phyloP scores from a whole-genome alignment of 208 protist species.

The Polymyxa betae region DNA sequence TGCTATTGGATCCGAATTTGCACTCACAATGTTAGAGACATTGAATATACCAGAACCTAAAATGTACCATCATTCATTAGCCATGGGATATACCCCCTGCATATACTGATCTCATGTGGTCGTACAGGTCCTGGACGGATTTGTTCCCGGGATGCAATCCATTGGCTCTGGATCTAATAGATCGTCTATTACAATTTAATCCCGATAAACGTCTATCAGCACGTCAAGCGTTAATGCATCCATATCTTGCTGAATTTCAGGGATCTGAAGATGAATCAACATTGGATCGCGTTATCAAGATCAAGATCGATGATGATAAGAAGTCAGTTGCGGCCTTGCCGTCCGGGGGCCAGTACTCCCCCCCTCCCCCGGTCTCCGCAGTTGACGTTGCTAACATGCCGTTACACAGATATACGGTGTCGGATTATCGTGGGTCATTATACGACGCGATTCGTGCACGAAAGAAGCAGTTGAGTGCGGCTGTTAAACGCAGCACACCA shows the following conservation, averaged over 20 bases:
- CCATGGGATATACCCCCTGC: not conserved
- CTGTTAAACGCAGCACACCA: too few relatives aligned
- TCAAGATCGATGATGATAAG: constrained; percentile 63
- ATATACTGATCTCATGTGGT: too few relatives aligned
- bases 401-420: constrained; percentile 6
- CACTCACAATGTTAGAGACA: constrained; percentile 69
- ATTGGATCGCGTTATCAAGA: constrained; percentile 37
- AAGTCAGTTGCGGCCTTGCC: constrained; percentile 50
- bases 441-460: constrained; percentile 19
- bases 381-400: not conserved
- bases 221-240: constrained; percentile 59
- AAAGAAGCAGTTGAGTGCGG: constrained; percentile 2
- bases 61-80: not conserved
- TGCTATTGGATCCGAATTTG: constrained; percentile 68
- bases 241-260: constrained; percentile 62
- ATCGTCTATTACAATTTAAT: constrained; percentile 58
- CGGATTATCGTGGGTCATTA: constrained; percentile 38
- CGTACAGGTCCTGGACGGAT: not conserved
- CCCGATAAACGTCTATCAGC: constrained; percentile 62
- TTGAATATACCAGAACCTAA: constrained; percentile 56
- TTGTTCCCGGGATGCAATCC: constrained; percentile 58
- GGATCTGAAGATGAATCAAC: constrained; percentile 55
- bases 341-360: too few relatives aligned
- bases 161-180: constrained; percentile 61
- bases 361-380: too few relatives aligned